Evolutionary conservation across 768 basidiomycete species (phyloP), one percentile per base, ranked within the genome.

Genomic region (Gautieria morchelliformis): DNA sequence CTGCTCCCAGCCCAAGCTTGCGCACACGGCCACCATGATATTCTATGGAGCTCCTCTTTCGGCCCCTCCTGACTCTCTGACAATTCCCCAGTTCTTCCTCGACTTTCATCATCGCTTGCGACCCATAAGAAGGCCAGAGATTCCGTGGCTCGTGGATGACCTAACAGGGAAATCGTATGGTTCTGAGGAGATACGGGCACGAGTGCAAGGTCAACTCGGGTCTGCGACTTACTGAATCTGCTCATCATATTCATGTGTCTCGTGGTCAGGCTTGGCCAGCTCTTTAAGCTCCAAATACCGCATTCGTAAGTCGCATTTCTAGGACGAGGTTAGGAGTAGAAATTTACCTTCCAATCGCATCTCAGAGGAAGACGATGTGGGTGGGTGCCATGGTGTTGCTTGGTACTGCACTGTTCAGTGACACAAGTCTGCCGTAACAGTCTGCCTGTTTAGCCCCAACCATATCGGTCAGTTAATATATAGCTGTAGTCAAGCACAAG

Each of bases 31-130:
- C 10, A 37, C 42, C 32, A 57, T 57, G 56, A 57, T 57, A n/a
- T 35, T 49, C 37, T 40, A 47, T 11, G 56, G 56, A 19, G 46
- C 15, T 10, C 17, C 46, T 27, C 32, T 57, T 20, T 17, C 15
- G 17, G 24, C 44, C 19, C 32, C 48, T 35, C 56, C 56, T 37
- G 83, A 86, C 62, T 66, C 85, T 67, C 68, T 86, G 41, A 79
- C 78, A 20, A 72, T 87, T 9, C 78, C 84, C 7, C 85, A 87
- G 67, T 87, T 87, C 65, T 72, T 87, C 46, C 72, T 87, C 17
- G 76, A 80, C 53, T 66, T 64, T 22, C 65, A 69, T 22, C 71
- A 77, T 44, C 68, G 73, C 8, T 52, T 72, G 8, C 65, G 78
- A 41, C 84, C 84, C 0, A n/a, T 63, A 10, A 72, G 83, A 52